Evolutionary conservation across 352 stramenopile genomes (phyloP).

Genomic region (Elongisporangium prolatum): DNA sequence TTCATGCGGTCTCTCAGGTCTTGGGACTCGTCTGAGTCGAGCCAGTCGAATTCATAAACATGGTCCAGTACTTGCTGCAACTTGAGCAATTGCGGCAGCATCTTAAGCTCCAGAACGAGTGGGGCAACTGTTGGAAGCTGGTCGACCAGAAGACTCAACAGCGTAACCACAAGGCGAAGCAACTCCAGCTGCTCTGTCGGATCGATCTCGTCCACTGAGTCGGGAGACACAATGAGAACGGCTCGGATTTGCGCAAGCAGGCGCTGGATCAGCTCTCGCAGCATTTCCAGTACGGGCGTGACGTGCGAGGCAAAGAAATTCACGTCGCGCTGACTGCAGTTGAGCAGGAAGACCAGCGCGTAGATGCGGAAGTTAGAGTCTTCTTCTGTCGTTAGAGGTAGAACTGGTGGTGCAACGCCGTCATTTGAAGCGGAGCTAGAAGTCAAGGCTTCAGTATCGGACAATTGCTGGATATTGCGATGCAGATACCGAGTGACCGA

Average conservation of each 20-base stretch:
- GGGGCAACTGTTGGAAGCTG: constrained; percentile 21
- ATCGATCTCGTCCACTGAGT: constrained; percentile 11
- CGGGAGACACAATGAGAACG: constrained; percentile 2
- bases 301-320: constrained; percentile 24
- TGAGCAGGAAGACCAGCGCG: constrained; percentile 67
- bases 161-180: constrained; percentile 42
- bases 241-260: constrained; percentile 17
- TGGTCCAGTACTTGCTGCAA: constrained; percentile 34
- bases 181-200: constrained; percentile 49
- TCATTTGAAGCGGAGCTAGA: neutral
- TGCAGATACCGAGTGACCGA: constrained; percentile 38
- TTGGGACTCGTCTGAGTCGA: constrained; percentile 14
- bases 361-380: constrained; percentile 69
- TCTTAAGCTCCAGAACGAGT: constrained; percentile 17
- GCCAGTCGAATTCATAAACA: constrained; percentile 6
- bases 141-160: constrained; percentile 43
- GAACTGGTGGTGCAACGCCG: neutral
- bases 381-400: constrained; percentile 26
- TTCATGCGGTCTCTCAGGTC: constrained; percentile 32
- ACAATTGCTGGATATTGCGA: constrained; percentile 26
- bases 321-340: constrained; percentile 58
- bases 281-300: constrained; percentile 23
- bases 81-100: constrained; percentile 32
- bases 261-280: constrained; percentile 26
- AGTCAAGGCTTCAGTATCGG: neutral